These are phyloP conservation scores for Saprolegnia diclina DNA, from an alignment of 352 stramenopile species.

Conservation along the genomic window DNA sequence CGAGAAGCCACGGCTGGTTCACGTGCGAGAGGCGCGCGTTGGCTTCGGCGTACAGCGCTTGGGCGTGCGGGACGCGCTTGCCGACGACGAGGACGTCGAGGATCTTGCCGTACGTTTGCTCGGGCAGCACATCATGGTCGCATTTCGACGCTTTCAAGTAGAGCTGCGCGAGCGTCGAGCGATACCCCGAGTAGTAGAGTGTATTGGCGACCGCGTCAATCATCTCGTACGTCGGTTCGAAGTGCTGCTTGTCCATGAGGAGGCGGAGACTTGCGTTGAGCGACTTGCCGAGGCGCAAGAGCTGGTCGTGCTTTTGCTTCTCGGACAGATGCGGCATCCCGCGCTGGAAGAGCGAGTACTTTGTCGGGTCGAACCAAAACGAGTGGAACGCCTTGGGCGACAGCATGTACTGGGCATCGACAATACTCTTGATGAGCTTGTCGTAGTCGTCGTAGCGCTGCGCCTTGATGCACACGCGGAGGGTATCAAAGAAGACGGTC, in stretches of 20 bases:
- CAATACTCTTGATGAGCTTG: not conserved
- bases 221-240: not conserved
- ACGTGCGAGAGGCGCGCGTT: not conserved
- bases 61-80: conserved; percentile 39
- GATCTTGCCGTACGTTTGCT: conserved; percentile 12
- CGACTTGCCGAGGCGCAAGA: not conserved
- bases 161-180: not conserved
- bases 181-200: conserved; percentile 11
- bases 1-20: not conserved
- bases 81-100: not conserved
- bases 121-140: not conserved
- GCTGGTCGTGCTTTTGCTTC: not conserved
- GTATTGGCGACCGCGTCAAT: conserved; percentile 2
- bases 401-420: not conserved
- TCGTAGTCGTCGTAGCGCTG: conserved; percentile 8
- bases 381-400: conserved; percentile 12
- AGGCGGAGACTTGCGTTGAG: not conserved
- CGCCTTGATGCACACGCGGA: conserved; percentile 6
- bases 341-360: conserved; percentile 38
- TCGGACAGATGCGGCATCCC: conserved; percentile 21
- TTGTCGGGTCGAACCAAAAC: conserved; percentile 15
- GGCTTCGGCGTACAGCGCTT: conserved; percentile 41
- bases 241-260: not conserved
- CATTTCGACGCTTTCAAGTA: not conserved
- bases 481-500: not conserved